Conservation (phyloP, 495 filamentous ascomycete species). For the Penicillium egyptiacum region DNA sequence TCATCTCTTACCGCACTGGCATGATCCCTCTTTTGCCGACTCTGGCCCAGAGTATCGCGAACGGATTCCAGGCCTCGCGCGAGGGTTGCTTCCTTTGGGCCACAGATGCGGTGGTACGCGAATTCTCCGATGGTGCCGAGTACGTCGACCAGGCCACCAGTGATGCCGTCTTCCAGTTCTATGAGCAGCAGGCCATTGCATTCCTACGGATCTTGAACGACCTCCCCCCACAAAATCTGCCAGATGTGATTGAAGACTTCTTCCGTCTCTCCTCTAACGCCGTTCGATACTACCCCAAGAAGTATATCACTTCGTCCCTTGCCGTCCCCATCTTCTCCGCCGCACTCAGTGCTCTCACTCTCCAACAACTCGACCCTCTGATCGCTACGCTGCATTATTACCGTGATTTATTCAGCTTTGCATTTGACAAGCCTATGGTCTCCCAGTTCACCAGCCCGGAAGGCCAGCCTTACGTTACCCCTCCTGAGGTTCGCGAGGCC, state of each 20-base stretch:
- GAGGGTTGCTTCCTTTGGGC: conserved; percentile 99
- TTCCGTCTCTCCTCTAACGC: conserved; percentile 90
- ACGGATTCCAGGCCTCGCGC: conserved; percentile 77
- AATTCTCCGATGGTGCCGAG: conserved; percentile 88
- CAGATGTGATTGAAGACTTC: conserved; percentile 98
- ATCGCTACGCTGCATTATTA: conserved; percentile 91
- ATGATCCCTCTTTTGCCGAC: conserved; percentile 81
- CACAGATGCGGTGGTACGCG: conserved; percentile 88
- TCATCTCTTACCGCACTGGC: conserved; percentile 89
- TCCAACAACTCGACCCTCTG: conserved; percentile 88
- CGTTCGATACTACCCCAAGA: conserved; percentile 84
- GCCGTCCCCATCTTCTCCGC: conserved; percentile 83
- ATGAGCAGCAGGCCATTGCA: conserved; percentile 83
- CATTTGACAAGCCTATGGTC: conserved; percentile 69
- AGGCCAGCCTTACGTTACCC: conserved; percentile 49
- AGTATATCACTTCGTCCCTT: conserved; percentile 72
- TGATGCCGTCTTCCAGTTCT: conserved; percentile 88
- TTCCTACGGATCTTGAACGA: conserved; percentile 90
- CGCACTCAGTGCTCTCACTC: conserved; percentile 74
- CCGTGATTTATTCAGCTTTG: conserved; percentile 89
- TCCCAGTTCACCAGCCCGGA: conserved; percentile 60
- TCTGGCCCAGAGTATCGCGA: conserved; percentile 82
- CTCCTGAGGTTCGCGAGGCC: conserved; percentile 61
- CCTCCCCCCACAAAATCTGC: conserved; percentile 78
- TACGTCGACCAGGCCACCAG: conserved; percentile 80